Evolutionary conservation across 2,329 filamentous ascomycete genomes (phyloP).

Genomic region (Fusarium haematococcum): DNA sequence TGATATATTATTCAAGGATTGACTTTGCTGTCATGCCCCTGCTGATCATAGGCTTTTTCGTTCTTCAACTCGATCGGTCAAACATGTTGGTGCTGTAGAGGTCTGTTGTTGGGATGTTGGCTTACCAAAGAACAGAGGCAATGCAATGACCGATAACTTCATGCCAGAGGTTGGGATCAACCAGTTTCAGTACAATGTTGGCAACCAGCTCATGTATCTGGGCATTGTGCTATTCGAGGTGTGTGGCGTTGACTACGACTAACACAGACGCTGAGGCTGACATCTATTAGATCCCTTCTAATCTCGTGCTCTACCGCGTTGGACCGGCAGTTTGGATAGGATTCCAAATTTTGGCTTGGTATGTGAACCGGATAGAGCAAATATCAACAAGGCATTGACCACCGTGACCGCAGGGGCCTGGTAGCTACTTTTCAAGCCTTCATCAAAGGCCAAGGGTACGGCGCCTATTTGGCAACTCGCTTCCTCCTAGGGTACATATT

Average conservation of each 20-base stretch:
- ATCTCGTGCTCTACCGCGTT: not conserved
- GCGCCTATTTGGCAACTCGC: not conserved
- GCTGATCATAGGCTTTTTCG: not conserved
- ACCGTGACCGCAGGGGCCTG: not conserved
- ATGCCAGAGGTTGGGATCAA: not conserved
- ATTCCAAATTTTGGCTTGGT: not conserved
- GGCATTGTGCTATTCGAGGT: not conserved
- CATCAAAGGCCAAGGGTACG: not conserved
- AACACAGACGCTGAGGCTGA: not conserved
- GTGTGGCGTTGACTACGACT: not conserved
- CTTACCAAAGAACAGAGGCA: not conserved
- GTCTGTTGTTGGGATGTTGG: not conserved
- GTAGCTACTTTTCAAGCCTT: not conserved
- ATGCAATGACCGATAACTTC: not conserved
- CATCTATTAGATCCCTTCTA: not conserved
- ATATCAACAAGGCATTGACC: not conserved
- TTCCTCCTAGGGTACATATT: not conserved
- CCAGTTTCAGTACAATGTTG: not conserved
- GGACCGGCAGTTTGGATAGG: not conserved
- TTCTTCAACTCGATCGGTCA: not conserved
- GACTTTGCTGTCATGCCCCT: not conserved
- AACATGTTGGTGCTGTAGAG: not conserved
- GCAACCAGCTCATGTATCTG: not conserved
- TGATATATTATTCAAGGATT: not conserved
- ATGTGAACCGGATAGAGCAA: not conserved